A percentile compares a stretch with the other conserved stretches of the same genome.
phyloP scores from a whole-genome alignment of 2,329 filamentous ascomycete genomes.

The Penicillium sp. region DNA sequence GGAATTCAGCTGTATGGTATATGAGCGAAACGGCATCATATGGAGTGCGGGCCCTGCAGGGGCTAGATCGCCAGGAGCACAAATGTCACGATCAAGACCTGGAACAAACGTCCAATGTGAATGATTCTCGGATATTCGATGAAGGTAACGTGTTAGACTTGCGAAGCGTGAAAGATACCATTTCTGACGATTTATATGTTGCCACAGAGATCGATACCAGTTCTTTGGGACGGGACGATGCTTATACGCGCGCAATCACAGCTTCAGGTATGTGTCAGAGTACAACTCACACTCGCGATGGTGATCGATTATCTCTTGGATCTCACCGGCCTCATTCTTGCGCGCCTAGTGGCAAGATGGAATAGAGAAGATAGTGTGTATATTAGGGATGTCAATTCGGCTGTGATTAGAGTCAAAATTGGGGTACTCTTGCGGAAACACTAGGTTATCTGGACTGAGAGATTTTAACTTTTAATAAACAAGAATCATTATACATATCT shows the following conservation, averaged over 20 bases:
- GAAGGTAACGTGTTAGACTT: neutral
- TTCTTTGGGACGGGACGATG: neutral
- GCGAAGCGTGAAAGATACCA: neutral
- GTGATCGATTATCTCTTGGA: neutral
- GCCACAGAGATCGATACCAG: neutral
- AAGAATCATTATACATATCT: no score
- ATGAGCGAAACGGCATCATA: conserved; percentile 11
- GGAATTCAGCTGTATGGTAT: conserved; percentile 6
- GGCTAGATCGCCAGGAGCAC: neutral
- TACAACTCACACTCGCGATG: neutral
- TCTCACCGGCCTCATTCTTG: neutral
- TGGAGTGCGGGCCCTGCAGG: neutral
- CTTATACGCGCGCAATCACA: neutral
- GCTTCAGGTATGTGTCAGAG: neutral
- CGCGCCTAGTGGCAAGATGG: neutral
- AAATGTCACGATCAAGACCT: neutral
- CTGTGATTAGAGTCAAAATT: no score
- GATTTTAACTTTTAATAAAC: no score
- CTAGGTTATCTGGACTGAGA: no score
- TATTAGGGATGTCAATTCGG: no score
- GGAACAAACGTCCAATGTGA: neutral
- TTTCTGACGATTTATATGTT: neutral
- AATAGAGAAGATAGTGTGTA: neutral
- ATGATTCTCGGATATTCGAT: neutral
- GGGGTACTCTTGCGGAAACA: no score